Conservation (phyloP, 805 yeast genomes). For the Lachancea dasiensis region DNA sequence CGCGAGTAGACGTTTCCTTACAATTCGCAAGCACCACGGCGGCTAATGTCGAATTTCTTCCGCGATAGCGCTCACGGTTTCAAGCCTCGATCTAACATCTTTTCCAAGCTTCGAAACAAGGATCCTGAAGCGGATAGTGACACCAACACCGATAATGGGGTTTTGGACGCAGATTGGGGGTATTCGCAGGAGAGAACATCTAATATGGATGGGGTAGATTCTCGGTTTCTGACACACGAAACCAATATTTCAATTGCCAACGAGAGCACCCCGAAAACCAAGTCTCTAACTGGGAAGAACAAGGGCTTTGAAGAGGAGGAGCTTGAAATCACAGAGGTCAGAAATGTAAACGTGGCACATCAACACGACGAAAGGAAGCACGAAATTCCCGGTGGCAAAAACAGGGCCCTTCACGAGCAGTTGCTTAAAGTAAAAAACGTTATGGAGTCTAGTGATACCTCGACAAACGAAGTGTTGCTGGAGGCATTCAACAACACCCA, state of each 20-base stretch:
- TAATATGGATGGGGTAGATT: constrained; percentile 1
- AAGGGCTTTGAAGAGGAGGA: constrained; percentile 24
- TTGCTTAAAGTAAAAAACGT: neutral
- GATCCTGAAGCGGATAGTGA: constrained; percentile 4
- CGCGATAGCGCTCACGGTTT: constrained; percentile 29
- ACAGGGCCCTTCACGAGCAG: constrained; percentile 1
- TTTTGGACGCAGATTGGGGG: constrained; percentile 7
- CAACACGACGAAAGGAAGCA: constrained; percentile 1
- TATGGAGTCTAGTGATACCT: constrained; percentile 11
- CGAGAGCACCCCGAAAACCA: constrained; percentile 8
- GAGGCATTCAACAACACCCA: constrained; percentile 39
- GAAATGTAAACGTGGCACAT: no score
- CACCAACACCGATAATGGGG: constrained; percentile 14
- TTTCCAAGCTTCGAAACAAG: constrained; percentile 22
- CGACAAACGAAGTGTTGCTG: constrained; percentile 34
- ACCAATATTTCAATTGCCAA: neutral
- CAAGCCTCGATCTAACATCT: constrained; percentile 31
- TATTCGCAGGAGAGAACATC: neutral
- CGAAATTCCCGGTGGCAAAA: neutral
- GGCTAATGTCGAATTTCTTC: constrained; percentile 30
- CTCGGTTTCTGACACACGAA: constrained; percentile 4
- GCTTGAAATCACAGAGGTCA: constrained; percentile 38
- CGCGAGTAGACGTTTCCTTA: no score
- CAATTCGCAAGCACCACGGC: no score
- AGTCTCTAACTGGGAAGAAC: neutral